A percentile compares a stretch with the other conserved stretches of the same genome.
phyloP scores from a whole-genome alignment of 441 rosid species.

The Pelargonium cotyledonis region DNA sequence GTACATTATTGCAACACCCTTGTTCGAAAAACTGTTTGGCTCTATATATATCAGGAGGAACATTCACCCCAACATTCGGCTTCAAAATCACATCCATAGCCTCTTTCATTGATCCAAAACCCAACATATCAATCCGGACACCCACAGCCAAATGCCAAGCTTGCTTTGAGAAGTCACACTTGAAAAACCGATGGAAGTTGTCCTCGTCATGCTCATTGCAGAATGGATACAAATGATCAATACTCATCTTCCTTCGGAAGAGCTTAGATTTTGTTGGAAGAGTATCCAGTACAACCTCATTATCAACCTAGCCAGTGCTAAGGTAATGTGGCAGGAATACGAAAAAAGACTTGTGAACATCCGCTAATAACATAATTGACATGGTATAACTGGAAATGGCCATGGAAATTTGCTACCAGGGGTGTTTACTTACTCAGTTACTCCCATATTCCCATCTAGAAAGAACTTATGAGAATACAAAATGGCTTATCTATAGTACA shows the following conservation, averaged over 20 bases:
- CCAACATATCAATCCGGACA: background rate
- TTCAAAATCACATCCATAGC: background rate
- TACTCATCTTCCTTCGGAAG: background rate
- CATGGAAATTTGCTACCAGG: too few relatives aligned
- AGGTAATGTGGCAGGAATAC: too few relatives aligned
- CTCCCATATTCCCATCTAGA: too few relatives aligned
- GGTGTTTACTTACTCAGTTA: too few relatives aligned
- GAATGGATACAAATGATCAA: background rate
- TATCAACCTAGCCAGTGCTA: too few relatives aligned
- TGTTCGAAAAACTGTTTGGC: background rate
- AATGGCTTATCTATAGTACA: too few relatives aligned
- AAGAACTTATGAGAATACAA: too few relatives aligned
- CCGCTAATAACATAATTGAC: too few relatives aligned
- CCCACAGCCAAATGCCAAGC: background rate
- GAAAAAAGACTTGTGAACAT: too few relatives aligned
- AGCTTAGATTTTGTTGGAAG: background rate
- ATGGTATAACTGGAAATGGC: too few relatives aligned
- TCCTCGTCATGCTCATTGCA: background rate
- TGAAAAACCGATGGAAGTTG: background rate
- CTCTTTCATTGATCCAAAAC: background rate
- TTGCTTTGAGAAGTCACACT: background rate
- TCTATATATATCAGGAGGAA: background rate
- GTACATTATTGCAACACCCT: background rate
- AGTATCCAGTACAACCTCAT: background rate
- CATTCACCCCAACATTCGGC: background rate